Base-by-base conservation (phyloP, 2,329 filamentous ascomycete species). In the Myrmaecium sp. region DNA sequence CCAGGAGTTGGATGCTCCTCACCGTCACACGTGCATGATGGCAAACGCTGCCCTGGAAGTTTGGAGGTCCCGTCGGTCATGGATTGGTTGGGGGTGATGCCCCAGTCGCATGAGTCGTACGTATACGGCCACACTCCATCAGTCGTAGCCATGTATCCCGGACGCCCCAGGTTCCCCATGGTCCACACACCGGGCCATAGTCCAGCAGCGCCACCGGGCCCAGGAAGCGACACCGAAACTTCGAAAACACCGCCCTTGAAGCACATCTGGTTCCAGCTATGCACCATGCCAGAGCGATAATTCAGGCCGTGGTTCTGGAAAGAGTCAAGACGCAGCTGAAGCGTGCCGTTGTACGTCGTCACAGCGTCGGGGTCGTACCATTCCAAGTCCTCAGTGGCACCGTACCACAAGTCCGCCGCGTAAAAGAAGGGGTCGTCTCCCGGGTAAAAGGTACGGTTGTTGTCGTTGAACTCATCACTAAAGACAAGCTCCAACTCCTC, bases 391-490 rank as follows among this genome's bases (percentile, higher is more conserved):
- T 53, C 40, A 3, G 61, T 65, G 5, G 58, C 58, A 22, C 58
- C 61, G 41, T 69, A 69, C 60, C 64, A 66, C 25, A 66, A 46
- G 35, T 68, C 53, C 9, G 57, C 54, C 8, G 58, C 62, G 17
- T 49, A 58, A 51, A 58, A 68, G 40, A 58, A 69, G 1, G 64
- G 61, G 36, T 68, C 64, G 34, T 68, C 64, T n/a, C 62, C 64
- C 16, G 57, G 52, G 33, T 66, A 68, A 36, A 69, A 68, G 0
- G 62, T 64, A 16, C 64, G 48, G 28, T 61, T 60, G 20, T 57
- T 43, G 6, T 53, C 45, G 32, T 66, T 66, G 44, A 68, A 68
- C 33, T 68, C 64, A 31, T 69, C 64, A 31, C 62, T 66, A 38
- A 67, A 68, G 1, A 67, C 62, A 3, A 68, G 39, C 8, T 56